phyloP scores from a whole-genome alignment of 306 rosid species.

The Delonix regia region DNA sequence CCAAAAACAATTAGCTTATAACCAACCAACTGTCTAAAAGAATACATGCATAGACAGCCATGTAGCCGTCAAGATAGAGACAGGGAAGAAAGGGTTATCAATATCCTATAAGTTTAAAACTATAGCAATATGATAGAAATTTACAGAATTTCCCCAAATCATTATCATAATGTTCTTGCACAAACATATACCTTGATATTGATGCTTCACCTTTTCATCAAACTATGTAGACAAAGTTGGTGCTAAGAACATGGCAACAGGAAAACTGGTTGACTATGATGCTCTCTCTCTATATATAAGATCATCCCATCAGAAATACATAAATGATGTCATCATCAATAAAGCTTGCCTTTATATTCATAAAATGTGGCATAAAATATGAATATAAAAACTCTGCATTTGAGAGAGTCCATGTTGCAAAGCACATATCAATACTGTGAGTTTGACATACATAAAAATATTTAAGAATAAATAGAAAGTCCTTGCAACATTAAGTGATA shows the following conservation, averaged over 20 bases:
- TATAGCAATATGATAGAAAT: not conserved
- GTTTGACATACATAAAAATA: conserved; percentile 8
- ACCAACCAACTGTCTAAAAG: not conserved
- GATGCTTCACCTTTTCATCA: not conserved
- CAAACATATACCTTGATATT: not conserved
- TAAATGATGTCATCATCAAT: not conserved
- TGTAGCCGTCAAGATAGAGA: not conserved
- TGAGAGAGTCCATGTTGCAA: conserved; percentile 1
- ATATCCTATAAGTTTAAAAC: not conserved
- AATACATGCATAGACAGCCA: not conserved
- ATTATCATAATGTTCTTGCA: not conserved
- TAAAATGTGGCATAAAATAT: not conserved
- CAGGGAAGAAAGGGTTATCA: not conserved
- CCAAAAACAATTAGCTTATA: not conserved
- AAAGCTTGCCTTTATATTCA: not conserved
- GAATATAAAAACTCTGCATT: not conserved
- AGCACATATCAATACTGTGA: not conserved
- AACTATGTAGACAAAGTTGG: not conserved
- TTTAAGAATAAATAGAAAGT: not conserved
- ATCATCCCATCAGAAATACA: conserved; percentile 3
- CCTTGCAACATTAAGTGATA: conserved; percentile 16
- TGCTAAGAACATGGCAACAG: not conserved
- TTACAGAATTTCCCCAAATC: not conserved
- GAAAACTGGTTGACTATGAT: not conserved
- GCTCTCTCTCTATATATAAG: not conserved